Conservation (phyloP, 164 flowering plant species). For the Paratinospora sagittata region DNA sequence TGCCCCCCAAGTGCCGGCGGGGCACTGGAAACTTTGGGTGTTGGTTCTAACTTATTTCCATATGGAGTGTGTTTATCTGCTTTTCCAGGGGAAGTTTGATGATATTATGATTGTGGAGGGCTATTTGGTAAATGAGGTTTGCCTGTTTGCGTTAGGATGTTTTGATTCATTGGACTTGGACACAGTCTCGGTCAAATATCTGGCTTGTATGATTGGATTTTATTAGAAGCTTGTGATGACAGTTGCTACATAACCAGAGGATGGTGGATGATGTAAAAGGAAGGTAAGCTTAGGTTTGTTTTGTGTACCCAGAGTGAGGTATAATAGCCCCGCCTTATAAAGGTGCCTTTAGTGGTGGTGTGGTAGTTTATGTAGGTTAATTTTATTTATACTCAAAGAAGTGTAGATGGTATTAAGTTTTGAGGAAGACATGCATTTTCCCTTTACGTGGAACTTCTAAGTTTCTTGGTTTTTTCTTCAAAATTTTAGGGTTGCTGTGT, state of each 20-base stretch:
- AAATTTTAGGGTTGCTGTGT: no score
- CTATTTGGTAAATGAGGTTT: constrained; percentile 2
- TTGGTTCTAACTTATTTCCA: constrained; percentile 43
- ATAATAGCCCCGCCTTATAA: not conserved
- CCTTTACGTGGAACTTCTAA: no score
- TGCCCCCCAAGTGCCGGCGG: constrained; percentile 34
- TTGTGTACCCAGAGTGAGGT: not conserved
- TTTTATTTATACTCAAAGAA: not conserved
- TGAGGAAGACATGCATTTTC: no score
- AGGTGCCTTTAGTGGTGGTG: not conserved
- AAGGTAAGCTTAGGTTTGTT: not conserved
- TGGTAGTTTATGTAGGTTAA: not conserved
- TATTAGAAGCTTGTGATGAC: not conserved
- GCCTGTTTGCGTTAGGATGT: not conserved
- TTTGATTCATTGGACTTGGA: not conserved
- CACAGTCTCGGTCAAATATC: no score
- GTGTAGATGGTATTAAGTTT: not conserved
- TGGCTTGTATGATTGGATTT: not conserved
- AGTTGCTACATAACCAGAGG: not conserved
- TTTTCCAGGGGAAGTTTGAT: constrained; percentile 19
- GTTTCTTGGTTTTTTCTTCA: no score
- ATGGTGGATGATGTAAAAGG: not conserved
- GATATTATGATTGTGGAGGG: constrained; percentile 14
- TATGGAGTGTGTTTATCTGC: constrained; percentile 29
- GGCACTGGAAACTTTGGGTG: constrained; percentile 39